Evolutionary conservation across 176 grass and related monocot species (phyloP), one percentile per base, ranked within the genome.

Genomic region (Juncus inflexus): DNA sequence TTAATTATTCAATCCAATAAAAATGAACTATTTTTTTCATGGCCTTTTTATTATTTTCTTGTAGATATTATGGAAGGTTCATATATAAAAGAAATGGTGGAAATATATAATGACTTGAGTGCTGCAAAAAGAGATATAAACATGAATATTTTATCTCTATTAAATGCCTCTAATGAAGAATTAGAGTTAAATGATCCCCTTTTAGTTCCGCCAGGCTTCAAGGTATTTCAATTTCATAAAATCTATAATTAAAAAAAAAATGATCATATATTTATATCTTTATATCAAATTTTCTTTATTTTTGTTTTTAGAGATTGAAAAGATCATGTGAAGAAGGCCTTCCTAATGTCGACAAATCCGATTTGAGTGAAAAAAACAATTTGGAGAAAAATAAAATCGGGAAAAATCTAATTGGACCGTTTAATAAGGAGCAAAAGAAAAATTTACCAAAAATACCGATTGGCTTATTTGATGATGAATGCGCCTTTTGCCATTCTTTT

Each of bases 401-500:
- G 64, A 66, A 49, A 66, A 6, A 64, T 3, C 28, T 43, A 15
- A 42, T 36, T 64, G 6, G 6, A 9, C 19, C 62, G n/a, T 47
- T 9, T 19, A 15, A 4, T 42, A 66, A 66, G 43, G 50, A 6
- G 64, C 64, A 50, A 52, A 66, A 52, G 64, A 6, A 3, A 15
- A 51, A 9, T 5, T 52, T 12, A 12, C 50, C 16, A 39, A 5
- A 3, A 7, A 8, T 66, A 0, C 64, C 64, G 50, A 47, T 66
- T 50, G 42, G 42, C 13, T 66, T 66, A 66, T 66, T 50, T 12
- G 42, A 66, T 3, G 64, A 66, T 12, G 64, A 66, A 52, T 66
- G 64, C 42, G 35, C 50, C 6, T 66, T 66, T 37, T 66, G 64
- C 64, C 64, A 66, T 66, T 66, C 64, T 35, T 66, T 39, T 6